Percentiles rank a stretch among this genome's conserved stretches.
Conservation (phyloP, 164 flowering plant genomes). For the Sedum album region DNA sequence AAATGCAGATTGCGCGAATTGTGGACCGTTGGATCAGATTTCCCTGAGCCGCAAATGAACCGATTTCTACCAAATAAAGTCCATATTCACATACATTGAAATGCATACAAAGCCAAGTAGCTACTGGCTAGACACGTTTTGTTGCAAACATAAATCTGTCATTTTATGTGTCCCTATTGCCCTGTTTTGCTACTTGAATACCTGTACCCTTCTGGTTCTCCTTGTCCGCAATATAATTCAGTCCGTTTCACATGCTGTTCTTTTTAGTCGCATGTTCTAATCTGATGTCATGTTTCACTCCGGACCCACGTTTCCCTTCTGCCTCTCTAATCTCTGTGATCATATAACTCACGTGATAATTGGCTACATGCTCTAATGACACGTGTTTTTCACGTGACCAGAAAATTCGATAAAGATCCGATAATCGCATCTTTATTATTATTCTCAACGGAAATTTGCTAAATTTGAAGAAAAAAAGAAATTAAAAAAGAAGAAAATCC, state of each 20-base stretch:
- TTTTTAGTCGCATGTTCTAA: background rate
- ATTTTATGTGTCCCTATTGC: too few species aligned
- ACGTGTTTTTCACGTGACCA: conserved; percentile 5
- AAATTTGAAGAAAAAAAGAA: background rate
- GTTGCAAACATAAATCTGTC: background rate
- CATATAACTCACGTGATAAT: background rate
- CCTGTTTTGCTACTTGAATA: too few species aligned
- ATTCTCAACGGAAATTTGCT: background rate
- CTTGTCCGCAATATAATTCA: too few species aligned
- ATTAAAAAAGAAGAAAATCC: background rate
- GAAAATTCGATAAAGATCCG: background rate
- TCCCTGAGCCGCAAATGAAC: too few species aligned
- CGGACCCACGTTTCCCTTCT: background rate
- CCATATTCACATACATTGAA: background rate
- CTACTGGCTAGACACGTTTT: too few species aligned
- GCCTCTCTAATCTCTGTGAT: too few species aligned
- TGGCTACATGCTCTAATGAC: too few species aligned
- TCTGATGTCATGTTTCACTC: background rate
- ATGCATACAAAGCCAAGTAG: too few species aligned
- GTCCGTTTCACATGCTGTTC: background rate
- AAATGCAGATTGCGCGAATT: too few species aligned
- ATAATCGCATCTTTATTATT: background rate
- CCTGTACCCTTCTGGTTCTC: too few species aligned
- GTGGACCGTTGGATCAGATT: too few species aligned
- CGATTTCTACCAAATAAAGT: too few species aligned